Evolutionary conservation across 202 grass and related monocot genomes (phyloP), one percentile per base, ranked within the genome.

Genomic region (Setaria viridis): DNA sequence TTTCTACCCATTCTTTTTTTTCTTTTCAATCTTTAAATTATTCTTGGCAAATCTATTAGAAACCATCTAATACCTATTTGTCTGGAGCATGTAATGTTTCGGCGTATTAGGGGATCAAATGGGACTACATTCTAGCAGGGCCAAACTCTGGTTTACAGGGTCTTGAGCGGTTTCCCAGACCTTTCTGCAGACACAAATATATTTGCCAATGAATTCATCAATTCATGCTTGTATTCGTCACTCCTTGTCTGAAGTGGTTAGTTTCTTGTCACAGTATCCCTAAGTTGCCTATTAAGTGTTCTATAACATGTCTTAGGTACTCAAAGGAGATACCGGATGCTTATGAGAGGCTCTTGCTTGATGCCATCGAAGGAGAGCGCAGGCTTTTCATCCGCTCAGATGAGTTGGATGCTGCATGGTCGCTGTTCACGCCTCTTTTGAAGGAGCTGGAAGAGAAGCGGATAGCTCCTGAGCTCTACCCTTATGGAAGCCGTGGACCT

Each of bases 261-360:
- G 16, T 68, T 43, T 63, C 50, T 57, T 47, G 29, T 32, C 46
- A 47, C 12, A 19, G 11, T 70, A 29, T 29, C 37, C 73, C 42
- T 29, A 46, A 30, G 42, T 70, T 73, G 64, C 33, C 9, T 72
- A 32, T 82, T 13, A 45, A 67, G 13, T 53, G 4, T 78, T 80
- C 15, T 65, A 45, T 39, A 33, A 70, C 72, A 78, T 89, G 17
- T 8, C 21, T 8, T 30, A 99, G 96, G 70, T 99, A 99, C 79
- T 89, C 96, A 0, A 99, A 99, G 67, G 93, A 99, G 88, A 99
- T 99, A 80, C 93, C 93, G 0, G 93, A 96, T 95, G 96, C 96
- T 35, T 99, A 99, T 1, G 96, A 99, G 91, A 91, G 96, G 49
- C 90, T 99, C 12, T 72, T 99, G 82, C 91, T 99, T 55, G 96